These are phyloP conservation scores for Lithohypha guttulata DNA, from an alignment of 2,329 filamentous ascomycete species.

Conservation along the genomic window DNA sequence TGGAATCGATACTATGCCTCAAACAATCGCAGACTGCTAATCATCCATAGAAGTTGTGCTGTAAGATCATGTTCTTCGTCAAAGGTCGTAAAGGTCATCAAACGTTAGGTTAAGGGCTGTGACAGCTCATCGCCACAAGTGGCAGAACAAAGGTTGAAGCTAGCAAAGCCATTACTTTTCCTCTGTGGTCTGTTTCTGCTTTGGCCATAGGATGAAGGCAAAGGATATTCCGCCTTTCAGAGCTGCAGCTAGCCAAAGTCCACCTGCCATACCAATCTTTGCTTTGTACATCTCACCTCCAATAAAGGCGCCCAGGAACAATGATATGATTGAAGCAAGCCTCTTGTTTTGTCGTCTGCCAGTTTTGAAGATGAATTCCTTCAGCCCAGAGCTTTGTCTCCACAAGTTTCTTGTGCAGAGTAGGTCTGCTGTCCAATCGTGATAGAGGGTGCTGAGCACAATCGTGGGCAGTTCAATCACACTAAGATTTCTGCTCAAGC, in stretches of 20 bases:
- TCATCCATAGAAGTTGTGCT: too few species aligned
- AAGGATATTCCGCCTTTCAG: constrained; percentile 30
- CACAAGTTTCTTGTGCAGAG: constrained; percentile 25
- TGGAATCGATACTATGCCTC: too few species aligned
- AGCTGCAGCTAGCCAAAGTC: constrained; percentile 34
- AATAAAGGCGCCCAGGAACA: constrained; percentile 32
- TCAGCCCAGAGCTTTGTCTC: constrained; percentile 30
- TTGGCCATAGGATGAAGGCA: constrained; percentile 31
- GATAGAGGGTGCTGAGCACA: constrained; percentile 37
- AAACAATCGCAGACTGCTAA: too few species aligned
- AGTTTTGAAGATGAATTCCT: constrained; percentile 22
- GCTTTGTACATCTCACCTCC: constrained; percentile 35
- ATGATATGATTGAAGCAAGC: constrained; percentile 27
- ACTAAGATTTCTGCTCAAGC: constrained; percentile 31
- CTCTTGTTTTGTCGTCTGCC: constrained; percentile 22
- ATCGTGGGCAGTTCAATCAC: constrained; percentile 37
- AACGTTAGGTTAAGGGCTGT: too few species aligned
- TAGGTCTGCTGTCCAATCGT: constrained; percentile 35
- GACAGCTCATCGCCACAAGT: too few species aligned
- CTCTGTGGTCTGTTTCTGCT: constrained; percentile 12
- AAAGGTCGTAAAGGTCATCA: too few species aligned
- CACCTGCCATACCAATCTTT: constrained; percentile 32
- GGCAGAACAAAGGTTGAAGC: too few species aligned
- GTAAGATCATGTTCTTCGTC: too few species aligned
- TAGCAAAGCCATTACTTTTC: too few species aligned